These are phyloP conservation scores for Rehmannia glutinosa DNA, from an alignment of 257 asterid genomes.

Conservation along the genomic window DNA sequence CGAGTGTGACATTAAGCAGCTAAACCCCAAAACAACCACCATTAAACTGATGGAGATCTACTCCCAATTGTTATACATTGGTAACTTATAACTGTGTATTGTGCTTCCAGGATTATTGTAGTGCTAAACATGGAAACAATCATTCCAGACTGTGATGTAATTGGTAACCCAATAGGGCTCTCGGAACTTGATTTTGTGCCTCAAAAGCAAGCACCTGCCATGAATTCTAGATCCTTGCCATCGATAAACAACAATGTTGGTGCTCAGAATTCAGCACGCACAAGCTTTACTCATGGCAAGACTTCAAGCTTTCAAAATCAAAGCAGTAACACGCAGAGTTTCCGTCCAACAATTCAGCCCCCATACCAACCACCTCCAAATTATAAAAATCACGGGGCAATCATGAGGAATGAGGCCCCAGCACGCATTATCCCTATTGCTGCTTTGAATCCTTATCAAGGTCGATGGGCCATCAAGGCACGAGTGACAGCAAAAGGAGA, in stretches of 20 bases:
- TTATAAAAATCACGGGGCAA: conserved; percentile 75
- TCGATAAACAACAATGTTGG: conserved; percentile 23
- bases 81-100: conserved; percentile 17
- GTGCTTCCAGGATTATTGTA: conserved; percentile 74
- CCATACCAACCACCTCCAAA: conserved; percentile 91
- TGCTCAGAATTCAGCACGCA: conserved; percentile 31
- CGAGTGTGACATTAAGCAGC: conserved; percentile 6
- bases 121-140: conserved; percentile 86
- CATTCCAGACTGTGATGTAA: conserved; percentile 62
- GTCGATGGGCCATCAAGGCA: conserved; percentile 98
- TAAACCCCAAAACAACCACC: neutral
- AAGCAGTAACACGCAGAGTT: conserved; percentile 41
- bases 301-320: conserved; percentile 31
- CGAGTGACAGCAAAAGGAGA: conserved; percentile 97
- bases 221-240: conserved; percentile 30
- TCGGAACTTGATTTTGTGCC: conserved; percentile 39
- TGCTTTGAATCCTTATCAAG: conserved; percentile 95
- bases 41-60: conserved; percentile 6
- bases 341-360: conserved; percentile 77
- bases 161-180: conserved; percentile 62
- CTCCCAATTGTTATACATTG: neutral
- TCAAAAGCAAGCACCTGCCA: conserved; percentile 40
- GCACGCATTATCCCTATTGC: conserved; percentile 89
- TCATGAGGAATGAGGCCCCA: conserved; percentile 92
- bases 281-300: conserved; percentile 32